Evolutionary conservation across 2,329 filamentous ascomycete genomes (phyloP).

Genomic region (Fusarium fracticaudum): DNA sequence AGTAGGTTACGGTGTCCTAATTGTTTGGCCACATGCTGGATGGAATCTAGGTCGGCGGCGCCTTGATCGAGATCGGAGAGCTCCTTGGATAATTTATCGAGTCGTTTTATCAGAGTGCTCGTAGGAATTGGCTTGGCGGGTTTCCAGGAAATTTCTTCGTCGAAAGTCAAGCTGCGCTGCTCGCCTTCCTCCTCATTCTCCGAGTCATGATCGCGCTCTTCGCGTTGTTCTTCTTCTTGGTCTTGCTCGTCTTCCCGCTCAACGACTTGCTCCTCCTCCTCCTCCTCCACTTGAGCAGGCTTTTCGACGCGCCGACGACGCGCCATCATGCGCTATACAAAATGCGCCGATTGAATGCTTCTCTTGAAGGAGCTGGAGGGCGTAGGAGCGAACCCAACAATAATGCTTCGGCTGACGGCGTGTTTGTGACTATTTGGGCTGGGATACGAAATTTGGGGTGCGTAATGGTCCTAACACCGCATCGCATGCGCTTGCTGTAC

Average conservation of each 20-base stretch:
- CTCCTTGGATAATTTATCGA: conserved; percentile 84
- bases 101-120: conserved; percentile 80
- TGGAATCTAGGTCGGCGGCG: conserved; percentile 81
- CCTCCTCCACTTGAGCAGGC: conserved; percentile 43
- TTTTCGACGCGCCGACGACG: conserved; percentile 50
- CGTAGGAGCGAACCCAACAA: background rate
- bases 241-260: conserved; percentile 40
- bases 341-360: background rate
- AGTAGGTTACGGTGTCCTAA: conserved; percentile 84
- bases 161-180: conserved; percentile 72
- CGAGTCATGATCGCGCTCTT: conserved; percentile 24
- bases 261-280: conserved; percentile 41
- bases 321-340: conserved; percentile 46
- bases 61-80: conserved; percentile 89
- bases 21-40: conserved; percentile 84
- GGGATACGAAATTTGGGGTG: conserved; percentile 29
- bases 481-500: conserved; percentile 35
- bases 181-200: conserved; percentile 43
- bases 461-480: conserved; percentile 33
- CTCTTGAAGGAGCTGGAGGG: background rate
- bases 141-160: conserved; percentile 88
- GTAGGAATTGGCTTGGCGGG: conserved; percentile 90
- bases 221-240: conserved; percentile 23
- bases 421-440: conserved; percentile 23
- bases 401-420: background rate